A percentile compares a stretch with the other conserved stretches of the same genome.
These are phyloP conservation scores for Penicillium expansum DNA, from an alignment of 2,329 filamentous ascomycete species.

Conservation along the genomic window DNA sequence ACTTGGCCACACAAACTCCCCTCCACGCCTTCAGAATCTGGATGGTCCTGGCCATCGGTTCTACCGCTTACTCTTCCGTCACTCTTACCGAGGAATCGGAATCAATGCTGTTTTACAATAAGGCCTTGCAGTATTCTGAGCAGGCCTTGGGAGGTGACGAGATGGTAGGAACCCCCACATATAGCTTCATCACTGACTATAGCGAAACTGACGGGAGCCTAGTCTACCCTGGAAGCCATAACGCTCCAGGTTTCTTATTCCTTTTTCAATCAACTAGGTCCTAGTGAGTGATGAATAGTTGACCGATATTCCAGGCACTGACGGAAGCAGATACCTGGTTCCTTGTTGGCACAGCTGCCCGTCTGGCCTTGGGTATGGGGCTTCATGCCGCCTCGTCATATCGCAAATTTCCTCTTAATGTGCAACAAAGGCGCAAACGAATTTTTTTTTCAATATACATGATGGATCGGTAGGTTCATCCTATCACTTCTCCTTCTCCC, in stretches of 20 bases:
- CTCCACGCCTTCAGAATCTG: constrained; percentile 45
- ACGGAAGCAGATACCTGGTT: constrained; percentile 45
- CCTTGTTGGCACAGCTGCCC: constrained; percentile 45
- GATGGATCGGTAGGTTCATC: constrained; percentile 43
- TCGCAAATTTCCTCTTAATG: constrained; percentile 31
- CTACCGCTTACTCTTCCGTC: constrained; percentile 46
- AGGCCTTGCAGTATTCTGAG: constrained; percentile 46
- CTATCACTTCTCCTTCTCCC: background rate
- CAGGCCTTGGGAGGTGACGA: constrained; percentile 39
- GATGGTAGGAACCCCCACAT: constrained; percentile 32
- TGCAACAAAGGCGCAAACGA: constrained; percentile 41
- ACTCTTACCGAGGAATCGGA: constrained; percentile 46
- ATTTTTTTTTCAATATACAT: constrained; percentile 51
- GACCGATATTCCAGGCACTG: background rate
- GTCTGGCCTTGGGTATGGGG: constrained; percentile 47
- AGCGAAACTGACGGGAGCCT: background rate
- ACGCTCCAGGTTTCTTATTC: constrained; percentile 51
- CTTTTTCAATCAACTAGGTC: constrained; percentile 50
- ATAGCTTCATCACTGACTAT: background rate
- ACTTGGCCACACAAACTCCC: constrained; percentile 26
- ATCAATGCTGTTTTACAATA: constrained; percentile 45
- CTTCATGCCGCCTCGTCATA: constrained; percentile 42
- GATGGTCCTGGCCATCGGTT: constrained; percentile 52
- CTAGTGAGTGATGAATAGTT: constrained; percentile 34
- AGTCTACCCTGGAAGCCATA: constrained; percentile 46